A percentile compares a stretch with the other conserved stretches of the same genome.
phyloP scores from a whole-genome alignment of 1,139 yeast species.

The Debaryomyces robertsiae region DNA sequence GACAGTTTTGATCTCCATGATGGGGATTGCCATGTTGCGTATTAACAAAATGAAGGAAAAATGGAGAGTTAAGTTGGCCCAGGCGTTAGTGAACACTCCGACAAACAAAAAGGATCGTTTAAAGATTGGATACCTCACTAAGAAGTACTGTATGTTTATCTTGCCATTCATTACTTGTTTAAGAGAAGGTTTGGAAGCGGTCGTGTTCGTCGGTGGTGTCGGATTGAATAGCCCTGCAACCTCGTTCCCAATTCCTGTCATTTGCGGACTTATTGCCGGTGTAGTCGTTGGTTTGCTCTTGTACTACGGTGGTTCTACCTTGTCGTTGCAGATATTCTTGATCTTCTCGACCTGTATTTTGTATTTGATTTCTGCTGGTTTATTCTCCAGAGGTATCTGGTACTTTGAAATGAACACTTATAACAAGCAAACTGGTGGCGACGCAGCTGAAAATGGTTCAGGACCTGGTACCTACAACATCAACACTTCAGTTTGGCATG shows the following conservation, averaged over 20 bases:
- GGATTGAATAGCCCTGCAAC: constrained; percentile 76
- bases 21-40: constrained; percentile 93
- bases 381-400: constrained; percentile 91
- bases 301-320: constrained; percentile 74
- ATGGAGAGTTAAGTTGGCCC: constrained; percentile 89
- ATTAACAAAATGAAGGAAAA: constrained; percentile 88
- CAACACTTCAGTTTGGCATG: constrained; percentile 80
- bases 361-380: constrained; percentile 84
- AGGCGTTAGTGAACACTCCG: constrained; percentile 57
- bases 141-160: constrained; percentile 75
- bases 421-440: constrained; percentile 74
- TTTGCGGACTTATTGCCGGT: constrained; percentile 79
- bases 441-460: constrained; percentile 83
- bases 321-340: constrained; percentile 80
- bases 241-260: constrained; percentile 84
- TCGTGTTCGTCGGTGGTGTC: constrained; percentile 87
- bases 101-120: constrained; percentile 31
- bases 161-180: constrained; percentile 82
- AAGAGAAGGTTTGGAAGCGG: constrained; percentile 92
- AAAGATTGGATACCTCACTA: constrained; percentile 42
- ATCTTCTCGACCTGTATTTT: constrained; percentile 78
- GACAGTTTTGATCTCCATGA: constrained; percentile 74
- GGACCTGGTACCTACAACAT: constrained; percentile 93
- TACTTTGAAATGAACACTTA: constrained; percentile 69
- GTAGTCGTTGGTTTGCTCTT: constrained; percentile 61